These are phyloP conservation scores for Uncinocarpus reesii DNA, from an alignment of 2,329 filamentous ascomycete genomes.

Conservation along the genomic window DNA sequence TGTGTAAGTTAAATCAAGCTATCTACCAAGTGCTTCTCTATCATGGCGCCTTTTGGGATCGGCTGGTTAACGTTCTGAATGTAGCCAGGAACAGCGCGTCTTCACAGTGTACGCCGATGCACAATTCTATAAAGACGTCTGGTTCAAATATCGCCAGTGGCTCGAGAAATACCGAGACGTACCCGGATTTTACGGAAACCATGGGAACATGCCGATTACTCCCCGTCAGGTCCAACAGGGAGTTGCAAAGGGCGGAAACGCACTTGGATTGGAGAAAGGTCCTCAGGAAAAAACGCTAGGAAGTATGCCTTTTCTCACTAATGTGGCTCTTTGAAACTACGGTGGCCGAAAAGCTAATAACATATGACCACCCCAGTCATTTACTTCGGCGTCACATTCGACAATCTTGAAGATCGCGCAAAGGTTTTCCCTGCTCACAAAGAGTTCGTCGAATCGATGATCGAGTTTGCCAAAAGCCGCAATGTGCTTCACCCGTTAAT, in stretches of 20 bases:
- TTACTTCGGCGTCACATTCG: slow-evolving; percentile 9
- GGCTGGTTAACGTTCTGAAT: background rate
- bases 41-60: background rate
- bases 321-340: background rate
- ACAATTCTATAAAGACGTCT: slow-evolving; percentile 9
- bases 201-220: slow-evolving; percentile 12
- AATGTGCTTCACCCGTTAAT: slow-evolving; percentile 5
- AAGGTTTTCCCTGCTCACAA: slow-evolving; percentile 6
- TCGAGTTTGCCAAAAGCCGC: slow-evolving; percentile 1
- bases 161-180: background rate
- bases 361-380: background rate
- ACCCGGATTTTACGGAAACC: slow-evolving; percentile 3
- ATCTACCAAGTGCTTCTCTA: background rate
- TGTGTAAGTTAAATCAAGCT: slow-evolving; percentile 4
- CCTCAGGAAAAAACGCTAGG: background rate
- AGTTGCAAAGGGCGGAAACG: slow-evolving; percentile 9
- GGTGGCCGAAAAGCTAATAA: background rate
- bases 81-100: slow-evolving; percentile 8
- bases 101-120: slow-evolving; percentile 11
- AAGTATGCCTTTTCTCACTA: slow-evolving; percentile 1
- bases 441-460: slow-evolving; percentile 10
- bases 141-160: slow-evolving; percentile 8
- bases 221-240: slow-evolving; percentile 7
- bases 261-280: slow-evolving; percentile 5
- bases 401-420: background rate